A percentile compares a stretch with the other conserved stretches of the same genome.
Evolutionary conservation across 75 land plant species (phyloP).

Genomic region (Pinus albicaulis): DNA sequence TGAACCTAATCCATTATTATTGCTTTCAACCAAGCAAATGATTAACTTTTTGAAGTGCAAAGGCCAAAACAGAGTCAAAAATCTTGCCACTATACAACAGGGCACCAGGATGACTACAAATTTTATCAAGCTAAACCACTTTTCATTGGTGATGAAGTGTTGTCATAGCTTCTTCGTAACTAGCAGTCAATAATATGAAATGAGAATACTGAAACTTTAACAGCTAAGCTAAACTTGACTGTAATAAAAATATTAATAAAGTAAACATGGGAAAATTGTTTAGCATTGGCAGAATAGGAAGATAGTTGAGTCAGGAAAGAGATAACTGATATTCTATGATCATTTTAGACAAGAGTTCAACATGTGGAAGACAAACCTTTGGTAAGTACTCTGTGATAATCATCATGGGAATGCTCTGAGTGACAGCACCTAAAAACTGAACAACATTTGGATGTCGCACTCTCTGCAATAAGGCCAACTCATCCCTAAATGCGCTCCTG

Average conservation of each 20-base stretch:
- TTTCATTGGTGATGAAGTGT: background rate
- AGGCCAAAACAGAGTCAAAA: background rate
- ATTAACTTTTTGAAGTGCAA: background rate
- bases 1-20: background rate
- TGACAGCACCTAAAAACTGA: slow-evolving; percentile 97
- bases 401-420: slow-evolving; percentile 93
- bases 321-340: background rate
- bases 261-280: background rate
- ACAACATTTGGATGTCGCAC: slow-evolving; percentile 97
- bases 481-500: slow-evolving; percentile 85
- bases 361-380: slow-evolving; percentile 39
- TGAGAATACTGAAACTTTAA: background rate
- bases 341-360: background rate
- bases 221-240: background rate
- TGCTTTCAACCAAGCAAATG: background rate
- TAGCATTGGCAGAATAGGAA: background rate
- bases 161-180: background rate
- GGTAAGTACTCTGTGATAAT: slow-evolving; percentile 90
- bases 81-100: background rate
- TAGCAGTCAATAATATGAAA: background rate
- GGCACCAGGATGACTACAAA: background rate
- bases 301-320: background rate
- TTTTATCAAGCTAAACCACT: background rate
- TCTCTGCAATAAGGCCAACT: slow-evolving; percentile 76
- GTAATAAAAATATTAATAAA: background rate